A percentile compares a stretch with the other conserved stretches of the same genome.
Evolutionary conservation across 1,284 basidiomycete genomes (phyloP).

Genomic region (Apiotrichum siamense): DNA sequence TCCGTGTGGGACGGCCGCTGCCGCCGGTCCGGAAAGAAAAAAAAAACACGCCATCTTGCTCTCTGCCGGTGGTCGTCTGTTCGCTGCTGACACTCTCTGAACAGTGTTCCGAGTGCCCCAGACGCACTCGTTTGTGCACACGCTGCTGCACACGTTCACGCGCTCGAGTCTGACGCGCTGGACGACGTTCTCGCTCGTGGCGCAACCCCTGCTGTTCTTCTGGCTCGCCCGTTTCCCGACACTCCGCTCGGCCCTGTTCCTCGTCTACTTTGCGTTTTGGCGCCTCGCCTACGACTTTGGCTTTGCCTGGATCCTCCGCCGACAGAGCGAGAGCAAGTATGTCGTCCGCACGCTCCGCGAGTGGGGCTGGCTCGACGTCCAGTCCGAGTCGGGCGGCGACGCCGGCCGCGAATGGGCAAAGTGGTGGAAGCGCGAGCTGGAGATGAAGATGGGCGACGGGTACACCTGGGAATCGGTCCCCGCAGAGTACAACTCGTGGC

Average conservation of each 20-base stretch:
- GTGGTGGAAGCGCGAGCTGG: slow-evolving; percentile 83
- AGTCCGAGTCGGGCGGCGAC: slow-evolving; percentile 35
- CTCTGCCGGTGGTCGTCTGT: too few relatives aligned
- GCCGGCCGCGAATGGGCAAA: slow-evolving; percentile 59
- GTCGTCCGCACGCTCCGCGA: slow-evolving; percentile 74
- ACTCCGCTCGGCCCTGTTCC: slow-evolving; percentile 42
- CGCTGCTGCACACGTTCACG: slow-evolving; percentile 78
- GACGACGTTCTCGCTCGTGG: slow-evolving; percentile 69
- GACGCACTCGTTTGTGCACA: slow-evolving; percentile 89
- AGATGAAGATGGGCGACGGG: slow-evolving; percentile 84
- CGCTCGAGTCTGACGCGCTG: slow-evolving; percentile 89
- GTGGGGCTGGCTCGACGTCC: slow-evolving; percentile 78
- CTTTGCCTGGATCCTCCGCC: slow-evolving; percentile 85
- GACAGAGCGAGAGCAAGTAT: slow-evolving; percentile 90
- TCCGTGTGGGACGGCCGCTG: too few relatives aligned
- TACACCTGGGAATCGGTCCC: slow-evolving; percentile 77
- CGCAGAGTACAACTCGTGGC: slow-evolving; percentile 48
- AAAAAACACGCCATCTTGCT: too few relatives aligned
- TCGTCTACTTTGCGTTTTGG: slow-evolving; percentile 77
- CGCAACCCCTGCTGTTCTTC: slow-evolving; percentile 74
- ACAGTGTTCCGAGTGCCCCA: slow-evolving; percentile 89
- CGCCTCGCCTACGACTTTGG: slow-evolving; percentile 85
- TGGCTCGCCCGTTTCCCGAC: slow-evolving; percentile 56
- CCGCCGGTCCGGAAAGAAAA: too few relatives aligned
- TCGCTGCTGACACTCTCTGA: neutral